These are phyloP conservation scores for Nothophytophthora sp. DNA, from an alignment of 352 stramenopile species.

Conservation along the genomic window DNA sequence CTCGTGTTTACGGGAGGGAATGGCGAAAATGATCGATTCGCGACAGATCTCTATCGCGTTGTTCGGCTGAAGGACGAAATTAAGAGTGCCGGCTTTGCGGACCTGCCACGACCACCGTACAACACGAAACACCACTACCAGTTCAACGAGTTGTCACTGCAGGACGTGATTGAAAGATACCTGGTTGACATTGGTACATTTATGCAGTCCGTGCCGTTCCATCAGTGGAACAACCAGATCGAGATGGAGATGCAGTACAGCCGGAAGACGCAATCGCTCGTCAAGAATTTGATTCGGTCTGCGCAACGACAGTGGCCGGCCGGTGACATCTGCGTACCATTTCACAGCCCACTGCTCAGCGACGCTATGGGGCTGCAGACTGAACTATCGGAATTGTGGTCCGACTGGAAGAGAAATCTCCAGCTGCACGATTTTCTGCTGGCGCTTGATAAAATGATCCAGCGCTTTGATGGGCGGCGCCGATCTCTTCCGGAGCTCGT, in stretches of 20 bases:
- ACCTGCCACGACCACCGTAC: background rate
- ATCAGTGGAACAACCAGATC: background rate
- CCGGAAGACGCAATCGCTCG: background rate
- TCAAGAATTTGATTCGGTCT: background rate
- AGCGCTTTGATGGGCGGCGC: background rate
- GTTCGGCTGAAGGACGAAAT: background rate
- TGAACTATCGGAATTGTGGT: background rate
- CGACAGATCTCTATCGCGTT: background rate
- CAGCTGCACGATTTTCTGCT: background rate
- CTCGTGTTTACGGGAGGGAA: background rate
- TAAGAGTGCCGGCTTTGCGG: background rate
- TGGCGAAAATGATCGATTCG: background rate
- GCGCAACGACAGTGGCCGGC: background rate
- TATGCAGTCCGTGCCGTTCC: no score
- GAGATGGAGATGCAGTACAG: background rate
- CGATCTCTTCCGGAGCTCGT: background rate
- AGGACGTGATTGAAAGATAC: background rate
- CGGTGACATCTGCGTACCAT: background rate
- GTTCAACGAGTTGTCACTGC: background rate
- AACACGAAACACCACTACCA: background rate
- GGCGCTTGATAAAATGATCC: background rate
- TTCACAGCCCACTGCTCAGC: background rate
- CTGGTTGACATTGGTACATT: background rate
- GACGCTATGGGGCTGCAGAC: background rate
- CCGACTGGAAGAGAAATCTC: background rate